phyloP scores from a whole-genome alignment of 2,329 filamentous ascomycete genomes.

The Scolecobasidium constrictum region DNA sequence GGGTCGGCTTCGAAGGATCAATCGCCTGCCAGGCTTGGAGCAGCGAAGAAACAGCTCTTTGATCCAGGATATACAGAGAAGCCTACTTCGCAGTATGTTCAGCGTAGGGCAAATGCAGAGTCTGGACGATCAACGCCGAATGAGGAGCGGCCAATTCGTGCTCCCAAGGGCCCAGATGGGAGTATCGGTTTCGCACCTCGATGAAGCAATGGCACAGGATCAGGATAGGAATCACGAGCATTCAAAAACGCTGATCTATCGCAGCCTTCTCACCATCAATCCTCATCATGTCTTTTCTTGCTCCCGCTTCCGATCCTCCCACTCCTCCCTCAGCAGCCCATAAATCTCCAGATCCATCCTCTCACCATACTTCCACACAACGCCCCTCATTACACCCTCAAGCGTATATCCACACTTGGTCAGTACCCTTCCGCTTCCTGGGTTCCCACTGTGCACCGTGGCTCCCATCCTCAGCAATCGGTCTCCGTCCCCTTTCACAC shows the following conservation, averaged over 20 bases:
- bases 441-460: slow-evolving; percentile 4
- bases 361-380: slow-evolving; percentile 3
- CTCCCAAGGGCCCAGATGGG: slow-evolving; percentile 67
- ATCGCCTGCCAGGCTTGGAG: slow-evolving; percentile 20
- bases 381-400: slow-evolving; percentile 8
- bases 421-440: slow-evolving; percentile 1
- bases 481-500: neutral
- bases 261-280: too few species aligned
- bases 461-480: slow-evolving; percentile 4
- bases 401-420: slow-evolving; percentile 1
- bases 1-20: slow-evolving; percentile 17
- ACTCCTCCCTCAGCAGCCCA: slow-evolving; percentile 4
- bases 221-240: too few species aligned
- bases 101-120: slow-evolving; percentile 32
- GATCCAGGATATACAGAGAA: slow-evolving; percentile 64
- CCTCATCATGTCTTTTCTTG: too few species aligned
- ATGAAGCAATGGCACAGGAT: too few species aligned
- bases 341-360: slow-evolving; percentile 5
- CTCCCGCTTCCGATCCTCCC: slow-evolving; percentile 4
- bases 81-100: slow-evolving; percentile 41
- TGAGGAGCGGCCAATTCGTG: slow-evolving; percentile 58
- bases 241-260: too few species aligned
- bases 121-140: slow-evolving; percentile 39
- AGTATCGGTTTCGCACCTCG: too few species aligned
- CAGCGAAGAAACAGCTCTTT: slow-evolving; percentile 52